Percentiles rank a stretch among this genome's conserved stretches.
These are phyloP conservation scores for Herpotrichia juniperi DNA, from an alignment of 2,329 filamentous ascomycete genomes.

Conservation along the genomic window DNA sequence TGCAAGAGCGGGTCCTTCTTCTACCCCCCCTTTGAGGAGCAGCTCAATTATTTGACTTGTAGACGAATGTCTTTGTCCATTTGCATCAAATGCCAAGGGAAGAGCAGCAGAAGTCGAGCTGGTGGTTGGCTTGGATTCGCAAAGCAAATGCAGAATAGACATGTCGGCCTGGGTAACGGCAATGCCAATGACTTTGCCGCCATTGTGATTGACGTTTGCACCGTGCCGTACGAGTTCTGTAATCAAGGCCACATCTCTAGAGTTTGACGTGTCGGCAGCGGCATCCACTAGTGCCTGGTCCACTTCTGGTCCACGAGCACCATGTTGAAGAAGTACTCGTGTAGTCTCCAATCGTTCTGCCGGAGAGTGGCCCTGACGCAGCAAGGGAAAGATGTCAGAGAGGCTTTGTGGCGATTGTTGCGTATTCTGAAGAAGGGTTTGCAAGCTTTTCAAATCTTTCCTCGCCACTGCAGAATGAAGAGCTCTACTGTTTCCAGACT, in stretches of 20 bases:
- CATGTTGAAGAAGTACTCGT: conserved; percentile 29
- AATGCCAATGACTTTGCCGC: conserved; percentile 30
- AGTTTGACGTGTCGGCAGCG: conserved; percentile 28
- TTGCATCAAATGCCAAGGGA: conserved; percentile 33
- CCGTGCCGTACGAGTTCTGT: conserved; percentile 30
- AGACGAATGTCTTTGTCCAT: conserved; percentile 25
- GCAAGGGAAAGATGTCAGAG: conserved; percentile 28
- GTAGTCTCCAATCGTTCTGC: conserved; percentile 29
- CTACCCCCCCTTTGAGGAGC: conserved; percentile 29
- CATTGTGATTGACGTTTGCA: conserved; percentile 31
- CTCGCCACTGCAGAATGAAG: conserved; percentile 28
- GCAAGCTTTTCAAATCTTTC: conserved; percentile 29
- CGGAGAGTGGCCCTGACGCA: conserved; percentile 20
- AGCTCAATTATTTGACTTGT: conserved; percentile 35
- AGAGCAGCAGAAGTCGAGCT: conserved; percentile 31
- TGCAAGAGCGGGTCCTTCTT: conserved; percentile 27
- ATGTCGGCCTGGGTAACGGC: conserved; percentile 37
- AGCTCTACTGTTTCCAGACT: conserved; percentile 22
- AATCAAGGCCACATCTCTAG: conserved; percentile 31
- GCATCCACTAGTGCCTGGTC: conserved; percentile 37
- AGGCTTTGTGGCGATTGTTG: conserved; percentile 28
- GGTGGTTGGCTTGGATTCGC: conserved; percentile 23
- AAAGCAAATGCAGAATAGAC: conserved; percentile 32
- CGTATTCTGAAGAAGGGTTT: conserved; percentile 24
- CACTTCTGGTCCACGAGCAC: conserved; percentile 34